phyloP scores from a whole-genome alignment of 768 basidiomycete species.

The Boletellus ananas region DNA sequence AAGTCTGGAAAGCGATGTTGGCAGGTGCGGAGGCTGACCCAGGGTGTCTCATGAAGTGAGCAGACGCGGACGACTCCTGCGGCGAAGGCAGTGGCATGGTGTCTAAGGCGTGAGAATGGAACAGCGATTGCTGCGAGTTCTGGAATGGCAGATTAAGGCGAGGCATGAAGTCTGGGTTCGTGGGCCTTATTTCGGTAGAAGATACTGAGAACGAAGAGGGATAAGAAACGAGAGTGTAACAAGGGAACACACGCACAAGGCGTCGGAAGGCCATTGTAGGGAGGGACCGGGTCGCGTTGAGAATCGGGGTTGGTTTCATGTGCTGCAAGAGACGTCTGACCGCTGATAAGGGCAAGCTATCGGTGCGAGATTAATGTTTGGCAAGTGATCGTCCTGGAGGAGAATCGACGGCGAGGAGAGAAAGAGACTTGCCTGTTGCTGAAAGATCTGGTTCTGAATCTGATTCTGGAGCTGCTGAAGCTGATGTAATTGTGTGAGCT shows the following conservation, averaged over 20 bases:
- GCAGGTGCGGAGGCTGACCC: conserved; percentile 66
- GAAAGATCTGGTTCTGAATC: conserved; percentile 84
- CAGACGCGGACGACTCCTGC: conserved; percentile 27
- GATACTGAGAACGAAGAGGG: conserved; percentile 39
- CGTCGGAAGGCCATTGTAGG: conserved; percentile 58
- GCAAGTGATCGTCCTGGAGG: conserved; percentile 1
- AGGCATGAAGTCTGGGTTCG: conserved; percentile 55
- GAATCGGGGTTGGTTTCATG: conserved; percentile 35
- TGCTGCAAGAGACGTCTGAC: conserved; percentile 35
- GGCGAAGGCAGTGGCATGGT: conserved; percentile 27
- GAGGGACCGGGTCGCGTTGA: conserved; percentile 31
- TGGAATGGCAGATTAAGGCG: conserved; percentile 54
- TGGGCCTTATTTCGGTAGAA: conserved; percentile 64
- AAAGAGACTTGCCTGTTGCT: conserved; percentile 68
- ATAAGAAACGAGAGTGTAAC: conserved; percentile 11
- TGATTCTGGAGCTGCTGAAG: conserved; percentile 77
- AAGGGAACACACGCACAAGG: conserved; percentile 47
- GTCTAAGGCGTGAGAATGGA: conserved; percentile 25
- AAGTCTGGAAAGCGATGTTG: conserved; percentile 62
- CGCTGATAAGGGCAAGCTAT: conserved; percentile 68
- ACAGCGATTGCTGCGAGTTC: conserved; percentile 25
- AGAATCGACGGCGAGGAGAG: conserved; percentile 3
- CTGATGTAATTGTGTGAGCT: conserved; percentile 72
- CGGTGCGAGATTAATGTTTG: conserved; percentile 11
- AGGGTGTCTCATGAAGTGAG: conserved; percentile 32